Conservation (phyloP, 441 rosid species). For the Corymbia citriodora region DNA sequence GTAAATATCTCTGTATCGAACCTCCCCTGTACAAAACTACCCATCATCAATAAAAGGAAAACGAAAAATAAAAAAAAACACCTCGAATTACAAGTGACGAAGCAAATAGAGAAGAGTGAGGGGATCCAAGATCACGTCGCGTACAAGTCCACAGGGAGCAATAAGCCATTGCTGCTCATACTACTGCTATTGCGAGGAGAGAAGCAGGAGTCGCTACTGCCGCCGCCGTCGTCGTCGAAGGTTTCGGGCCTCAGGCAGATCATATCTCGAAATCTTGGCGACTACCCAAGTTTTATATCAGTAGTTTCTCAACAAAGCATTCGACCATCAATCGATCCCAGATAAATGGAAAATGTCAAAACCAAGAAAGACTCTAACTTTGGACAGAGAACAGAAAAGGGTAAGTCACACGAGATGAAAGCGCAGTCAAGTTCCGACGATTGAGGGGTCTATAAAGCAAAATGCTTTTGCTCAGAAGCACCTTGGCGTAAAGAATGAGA, state of each 20-base stretch:
- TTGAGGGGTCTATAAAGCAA: neutral
- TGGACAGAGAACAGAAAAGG: neutral
- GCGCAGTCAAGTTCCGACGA: neutral
- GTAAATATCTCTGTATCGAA: constrained; percentile 57
- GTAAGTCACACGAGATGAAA: neutral
- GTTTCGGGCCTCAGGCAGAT: constrained; percentile 74
- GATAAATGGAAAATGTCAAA: neutral
- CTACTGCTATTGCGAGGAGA: constrained; percentile 11
- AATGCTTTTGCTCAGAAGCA: neutral
- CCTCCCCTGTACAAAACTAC: constrained; percentile 40
- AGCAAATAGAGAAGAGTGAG: neutral
- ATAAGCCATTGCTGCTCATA: constrained; percentile 26
- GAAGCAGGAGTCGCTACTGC: neutral
- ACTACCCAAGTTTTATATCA: neutral
- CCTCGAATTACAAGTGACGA: neutral
- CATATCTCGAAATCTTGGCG: constrained; percentile 24
- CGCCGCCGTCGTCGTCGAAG: constrained; percentile 36
- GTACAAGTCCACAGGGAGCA: constrained; percentile 60
- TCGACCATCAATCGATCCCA: neutral
- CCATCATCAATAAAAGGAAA: neutral
- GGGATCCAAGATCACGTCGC: neutral
- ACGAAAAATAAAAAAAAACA: neutral
- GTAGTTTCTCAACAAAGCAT: neutral
- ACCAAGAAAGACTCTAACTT: neutral
- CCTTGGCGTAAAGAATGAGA: neutral